Evolutionary conservation across 371 early-diverging fungal species (phyloP).

Genomic region (Dichotomocladium elegans): DNA sequence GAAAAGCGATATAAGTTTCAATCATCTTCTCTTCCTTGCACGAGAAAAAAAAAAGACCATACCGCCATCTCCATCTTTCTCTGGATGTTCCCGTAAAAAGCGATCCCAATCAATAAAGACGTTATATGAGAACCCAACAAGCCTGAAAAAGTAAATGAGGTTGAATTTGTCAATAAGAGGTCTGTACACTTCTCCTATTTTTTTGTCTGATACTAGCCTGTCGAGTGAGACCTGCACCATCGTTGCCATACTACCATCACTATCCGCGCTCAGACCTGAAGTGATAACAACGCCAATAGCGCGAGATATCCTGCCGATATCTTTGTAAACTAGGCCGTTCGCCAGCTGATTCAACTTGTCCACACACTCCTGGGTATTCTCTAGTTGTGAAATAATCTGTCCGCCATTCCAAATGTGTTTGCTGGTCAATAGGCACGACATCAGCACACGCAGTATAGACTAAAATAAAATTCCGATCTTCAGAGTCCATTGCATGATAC

Average conservation of each 20-base stretch:
- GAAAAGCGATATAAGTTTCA: too few species aligned
- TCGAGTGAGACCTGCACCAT: slow-evolving; percentile 11
- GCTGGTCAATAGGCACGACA: slow-evolving; percentile 25
- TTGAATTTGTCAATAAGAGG: background rate
- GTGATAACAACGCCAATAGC: slow-evolving; percentile 26
- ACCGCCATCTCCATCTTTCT: slow-evolving; percentile 12
- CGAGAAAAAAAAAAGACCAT: background rate
- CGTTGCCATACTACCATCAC: background rate
- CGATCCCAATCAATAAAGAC: slow-evolving; percentile 40
- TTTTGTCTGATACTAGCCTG: slow-evolving; percentile 8
- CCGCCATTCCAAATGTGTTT: slow-evolving; percentile 24
- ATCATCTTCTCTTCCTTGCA: too few species aligned
- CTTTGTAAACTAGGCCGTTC: slow-evolving; percentile 29
- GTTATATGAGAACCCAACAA: slow-evolving; percentile 34
- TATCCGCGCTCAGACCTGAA: slow-evolving; percentile 5
- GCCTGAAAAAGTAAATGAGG: slow-evolving; percentile 9
- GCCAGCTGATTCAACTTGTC: slow-evolving; percentile 10
- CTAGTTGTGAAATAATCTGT: slow-evolving; percentile 13
- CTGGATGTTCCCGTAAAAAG: slow-evolving; percentile 10
- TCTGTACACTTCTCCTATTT: background rate
- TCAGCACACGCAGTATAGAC: slow-evolving; percentile 15
- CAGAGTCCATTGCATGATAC: background rate
- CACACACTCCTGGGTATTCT: slow-evolving; percentile 7
- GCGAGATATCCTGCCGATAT: slow-evolving; percentile 43
- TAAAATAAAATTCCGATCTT: background rate